Percentiles rank a stretch among this genome's conserved stretches.
Conservation (phyloP, 192 early-diverging fungal genomes). For the Kickxella alabastrina region DNA sequence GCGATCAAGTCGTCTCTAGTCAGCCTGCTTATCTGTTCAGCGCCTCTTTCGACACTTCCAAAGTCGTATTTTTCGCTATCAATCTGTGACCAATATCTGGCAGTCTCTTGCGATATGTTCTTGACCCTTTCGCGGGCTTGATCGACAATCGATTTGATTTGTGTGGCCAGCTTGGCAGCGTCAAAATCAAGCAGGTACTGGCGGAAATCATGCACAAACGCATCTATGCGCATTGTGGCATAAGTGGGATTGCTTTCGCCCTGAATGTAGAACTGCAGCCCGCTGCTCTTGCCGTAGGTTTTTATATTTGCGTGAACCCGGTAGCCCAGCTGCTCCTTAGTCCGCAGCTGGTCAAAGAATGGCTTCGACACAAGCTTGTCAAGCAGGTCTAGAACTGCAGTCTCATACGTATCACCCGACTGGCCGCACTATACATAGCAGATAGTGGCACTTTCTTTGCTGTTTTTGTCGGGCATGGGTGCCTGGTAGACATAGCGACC, state of each 20-base stretch:
- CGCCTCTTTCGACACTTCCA: neutral
- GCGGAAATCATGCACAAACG: neutral
- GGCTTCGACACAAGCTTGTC: too few species aligned
- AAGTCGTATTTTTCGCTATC: neutral
- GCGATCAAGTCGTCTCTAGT: neutral
- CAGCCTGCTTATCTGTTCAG: neutral
- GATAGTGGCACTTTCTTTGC: too few species aligned
- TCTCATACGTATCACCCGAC: too few species aligned
- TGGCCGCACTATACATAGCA: too few species aligned
- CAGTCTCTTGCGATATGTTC: neutral
- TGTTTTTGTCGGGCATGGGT: too few species aligned
- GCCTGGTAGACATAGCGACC: too few species aligned
- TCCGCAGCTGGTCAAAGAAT: too few species aligned
- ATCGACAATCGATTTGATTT: neutral
- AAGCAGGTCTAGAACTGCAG: too few species aligned
- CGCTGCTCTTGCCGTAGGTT: neutral
- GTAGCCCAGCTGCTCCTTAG: too few species aligned
- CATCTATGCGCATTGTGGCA: neutral
- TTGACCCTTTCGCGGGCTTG: neutral
- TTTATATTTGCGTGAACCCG: neutral
- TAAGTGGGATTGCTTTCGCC: slow-evolving; percentile 4
- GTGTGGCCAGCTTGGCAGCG: neutral
- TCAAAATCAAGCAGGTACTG: neutral
- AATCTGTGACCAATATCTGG: neutral
- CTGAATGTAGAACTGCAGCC: neutral